Percentiles rank a stretch among this genome's conserved stretches.
These are phyloP conservation scores for Coemansia sp. DNA, from an alignment of 192 early-diverging fungal species.

Conservation along the genomic window DNA sequence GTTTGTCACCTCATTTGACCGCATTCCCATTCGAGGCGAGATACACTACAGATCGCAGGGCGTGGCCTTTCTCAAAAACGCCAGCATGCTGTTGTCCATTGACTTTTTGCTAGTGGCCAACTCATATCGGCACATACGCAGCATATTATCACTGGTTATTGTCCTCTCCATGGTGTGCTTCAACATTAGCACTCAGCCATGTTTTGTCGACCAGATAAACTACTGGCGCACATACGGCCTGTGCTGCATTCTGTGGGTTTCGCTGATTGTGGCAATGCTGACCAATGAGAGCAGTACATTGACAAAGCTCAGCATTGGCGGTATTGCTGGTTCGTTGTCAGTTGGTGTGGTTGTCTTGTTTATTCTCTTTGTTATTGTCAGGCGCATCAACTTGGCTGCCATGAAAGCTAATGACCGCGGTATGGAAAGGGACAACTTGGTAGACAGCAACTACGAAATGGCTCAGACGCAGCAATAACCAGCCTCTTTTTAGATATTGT, in stretches of 20 bases:
- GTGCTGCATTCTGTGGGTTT: conserved; percentile 71
- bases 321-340: conserved; percentile 52
- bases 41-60: conserved; percentile 73
- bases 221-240: conserved; percentile 69
- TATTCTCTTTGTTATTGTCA: conserved; percentile 58
- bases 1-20: conserved; percentile 74
- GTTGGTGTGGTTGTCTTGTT: conserved; percentile 64
- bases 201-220: conserved; percentile 77
- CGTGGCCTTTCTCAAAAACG: conserved; percentile 76
- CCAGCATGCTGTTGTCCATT: conserved; percentile 70
- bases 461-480: not conserved
- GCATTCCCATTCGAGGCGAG: conserved; percentile 68
- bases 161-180: conserved; percentile 73
- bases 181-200: conserved; percentile 71
- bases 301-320: conserved; percentile 38
- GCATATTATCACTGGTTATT: conserved; percentile 69
- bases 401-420: not conserved
- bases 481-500: not conserved
- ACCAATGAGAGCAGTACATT: conserved; percentile 57
- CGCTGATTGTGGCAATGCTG: conserved; percentile 65
- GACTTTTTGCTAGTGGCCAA: conserved; percentile 67
- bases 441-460: not conserved
- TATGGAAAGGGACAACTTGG: not conserved
- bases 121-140: conserved; percentile 63
- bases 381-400: conserved; percentile 11